These are phyloP conservation scores for Meira miltonrushii DNA, from an alignment of 1,284 basidiomycete genomes.

Conservation along the genomic window DNA sequence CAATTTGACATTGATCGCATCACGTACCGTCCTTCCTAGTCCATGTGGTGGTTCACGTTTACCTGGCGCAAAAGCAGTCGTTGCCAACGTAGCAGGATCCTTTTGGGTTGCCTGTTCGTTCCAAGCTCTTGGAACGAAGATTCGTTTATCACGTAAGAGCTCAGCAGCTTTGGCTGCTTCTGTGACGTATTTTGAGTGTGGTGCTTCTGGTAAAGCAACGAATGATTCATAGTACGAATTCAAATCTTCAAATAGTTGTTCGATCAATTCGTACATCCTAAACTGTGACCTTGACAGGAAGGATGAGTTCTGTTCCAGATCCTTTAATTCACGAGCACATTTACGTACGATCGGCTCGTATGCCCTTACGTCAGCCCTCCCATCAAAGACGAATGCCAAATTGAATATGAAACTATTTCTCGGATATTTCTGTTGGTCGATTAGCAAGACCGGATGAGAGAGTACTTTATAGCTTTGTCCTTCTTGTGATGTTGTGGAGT, in stretches of 20 bases:
- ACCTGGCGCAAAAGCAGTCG: conserved; percentile 20
- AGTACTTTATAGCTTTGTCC: conserved; percentile 40
- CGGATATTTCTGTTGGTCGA: conserved; percentile 38
- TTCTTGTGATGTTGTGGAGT: conserved; percentile 13
- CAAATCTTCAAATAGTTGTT: conserved; percentile 93
- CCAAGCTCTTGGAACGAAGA: neutral
- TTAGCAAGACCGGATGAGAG: conserved; percentile 38
- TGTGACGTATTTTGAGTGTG: conserved; percentile 24
- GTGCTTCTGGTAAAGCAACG: conserved; percentile 45
- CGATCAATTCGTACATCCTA: conserved; percentile 77
- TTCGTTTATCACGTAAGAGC: neutral
- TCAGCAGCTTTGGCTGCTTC: neutral
- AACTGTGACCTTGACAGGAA: conserved; percentile 75
- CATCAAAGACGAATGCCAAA: conserved; percentile 82
- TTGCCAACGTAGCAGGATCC: conserved; percentile 20
- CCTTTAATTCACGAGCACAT: conserved; percentile 76
- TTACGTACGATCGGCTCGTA: conserved; percentile 96
- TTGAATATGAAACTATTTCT: conserved; percentile 78
- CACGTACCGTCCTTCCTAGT: conserved; percentile 46
- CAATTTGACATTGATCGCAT: conserved; percentile 65
- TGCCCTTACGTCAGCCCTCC: conserved; percentile 77
- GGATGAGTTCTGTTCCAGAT: conserved; percentile 82
- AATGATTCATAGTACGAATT: conserved; percentile 69
- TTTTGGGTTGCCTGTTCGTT: neutral
- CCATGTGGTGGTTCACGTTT: conserved; percentile 44